Conservation (phyloP, 257 asterid species). For the Thymus quinquecostatus region DNA sequence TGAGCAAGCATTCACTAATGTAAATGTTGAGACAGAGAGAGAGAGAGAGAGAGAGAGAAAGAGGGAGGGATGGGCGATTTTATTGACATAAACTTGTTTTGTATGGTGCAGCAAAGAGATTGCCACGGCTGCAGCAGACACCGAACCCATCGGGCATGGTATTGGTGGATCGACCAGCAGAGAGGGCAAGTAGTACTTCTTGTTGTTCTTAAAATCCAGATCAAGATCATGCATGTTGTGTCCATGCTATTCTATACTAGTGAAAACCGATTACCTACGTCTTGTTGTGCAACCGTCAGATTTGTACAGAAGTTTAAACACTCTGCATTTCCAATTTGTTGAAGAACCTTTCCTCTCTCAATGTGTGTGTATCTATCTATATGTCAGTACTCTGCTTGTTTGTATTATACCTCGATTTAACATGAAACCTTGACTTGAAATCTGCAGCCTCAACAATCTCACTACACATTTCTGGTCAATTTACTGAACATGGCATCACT, state of each 20-base stretch:
- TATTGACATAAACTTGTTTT: not conserved
- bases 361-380: not conserved
- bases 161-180: conserved; percentile 76
- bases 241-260: conserved; percentile 33
- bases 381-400: not conserved
- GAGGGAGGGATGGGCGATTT: not conserved
- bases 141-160: conserved; percentile 85
- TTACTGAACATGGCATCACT: no score
- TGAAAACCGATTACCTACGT: conserved; percentile 19
- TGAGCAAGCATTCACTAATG: not conserved
- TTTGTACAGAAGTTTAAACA: conserved; percentile 38
- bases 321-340: conserved; percentile 23
- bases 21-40: not conserved
- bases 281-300: conserved; percentile 13
- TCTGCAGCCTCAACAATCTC: not conserved
- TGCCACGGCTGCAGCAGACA: conserved; percentile 81
- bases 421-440: no score
- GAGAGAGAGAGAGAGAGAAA: not conserved
- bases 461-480: no score
- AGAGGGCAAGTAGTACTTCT: conserved; percentile 43
- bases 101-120: conserved; percentile 66
- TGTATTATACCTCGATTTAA: no score
- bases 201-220: conserved; percentile 58
- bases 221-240: conserved; percentile 14
- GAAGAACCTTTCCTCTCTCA: conserved; percentile 2